A percentile compares a stretch with the other conserved stretches of the same genome.
phyloP scores from a whole-genome alignment of 257 asterid genomes.

The Solanum okadae region DNA sequence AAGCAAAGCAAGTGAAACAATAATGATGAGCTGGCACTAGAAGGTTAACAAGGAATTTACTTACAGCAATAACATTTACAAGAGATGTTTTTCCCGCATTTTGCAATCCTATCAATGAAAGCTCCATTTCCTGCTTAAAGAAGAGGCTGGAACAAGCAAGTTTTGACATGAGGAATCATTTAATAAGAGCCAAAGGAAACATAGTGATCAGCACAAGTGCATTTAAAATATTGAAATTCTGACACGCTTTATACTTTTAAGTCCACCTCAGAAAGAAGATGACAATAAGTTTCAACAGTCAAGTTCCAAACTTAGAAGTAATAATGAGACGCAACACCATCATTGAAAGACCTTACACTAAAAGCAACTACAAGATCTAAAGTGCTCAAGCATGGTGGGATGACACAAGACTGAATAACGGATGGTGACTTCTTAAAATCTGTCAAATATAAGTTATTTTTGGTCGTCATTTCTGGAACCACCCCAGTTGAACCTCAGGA shows the following conservation, averaged over 20 bases:
- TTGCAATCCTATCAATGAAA: conserved; percentile 92
- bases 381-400: neutral
- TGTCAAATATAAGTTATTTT: neutral
- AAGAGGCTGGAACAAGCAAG: conserved; percentile 53
- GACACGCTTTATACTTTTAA: neutral
- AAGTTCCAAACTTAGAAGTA: neutral
- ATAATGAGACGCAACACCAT: neutral
- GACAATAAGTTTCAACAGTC: neutral
- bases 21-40: neutral
- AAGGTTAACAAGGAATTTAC: conserved; percentile 14
- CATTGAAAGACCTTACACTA: neutral
- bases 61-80: conserved; percentile 92
- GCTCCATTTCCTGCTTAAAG: conserved; percentile 99
- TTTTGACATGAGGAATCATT: neutral
- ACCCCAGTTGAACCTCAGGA: neutral
- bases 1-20: neutral
- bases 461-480: neutral
- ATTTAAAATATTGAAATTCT: neutral
- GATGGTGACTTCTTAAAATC: neutral
- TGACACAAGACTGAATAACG: neutral
- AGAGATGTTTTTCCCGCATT: conserved; percentile 99
- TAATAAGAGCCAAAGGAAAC: neutral
- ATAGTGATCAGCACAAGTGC: neutral
- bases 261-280: neutral
- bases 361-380: neutral